Evolutionary conservation across 192 early-diverging fungal genomes (phyloP).

Genomic region (Coemansia sp.): DNA sequence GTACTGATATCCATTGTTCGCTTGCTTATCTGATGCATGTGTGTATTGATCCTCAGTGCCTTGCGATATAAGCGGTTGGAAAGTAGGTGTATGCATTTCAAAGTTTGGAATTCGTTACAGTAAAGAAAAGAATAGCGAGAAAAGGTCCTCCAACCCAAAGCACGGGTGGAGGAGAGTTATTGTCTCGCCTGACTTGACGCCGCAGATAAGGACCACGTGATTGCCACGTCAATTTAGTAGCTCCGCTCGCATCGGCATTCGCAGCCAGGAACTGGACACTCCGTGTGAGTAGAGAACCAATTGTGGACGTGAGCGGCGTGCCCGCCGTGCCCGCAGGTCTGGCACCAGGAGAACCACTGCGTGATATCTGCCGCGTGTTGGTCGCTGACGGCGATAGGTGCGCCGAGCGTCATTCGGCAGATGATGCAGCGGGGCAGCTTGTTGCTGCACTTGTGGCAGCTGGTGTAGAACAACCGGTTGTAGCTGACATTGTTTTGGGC

Average conservation of each 20-base stretch:
- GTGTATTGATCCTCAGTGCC: not conserved
- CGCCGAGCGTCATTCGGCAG: slow-evolving; percentile 51
- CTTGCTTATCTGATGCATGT: not conserved
- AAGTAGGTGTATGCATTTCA: not conserved
- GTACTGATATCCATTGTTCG: slow-evolving; percentile 21
- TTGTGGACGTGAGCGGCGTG: slow-evolving; percentile 86
- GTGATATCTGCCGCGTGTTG: slow-evolving; percentile 58
- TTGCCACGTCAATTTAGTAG: slow-evolving; percentile 5
- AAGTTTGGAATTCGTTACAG: slow-evolving; percentile 1
- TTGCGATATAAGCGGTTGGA: not conserved
- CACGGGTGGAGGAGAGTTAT: not conserved
- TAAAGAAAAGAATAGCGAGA: not conserved
- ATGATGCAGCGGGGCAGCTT: slow-evolving; percentile 50
- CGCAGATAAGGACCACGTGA: slow-evolving; percentile 1
- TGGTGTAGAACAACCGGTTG: slow-evolving; percentile 36
- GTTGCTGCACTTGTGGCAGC: slow-evolving; percentile 41
- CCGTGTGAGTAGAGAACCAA: slow-evolving; percentile 86
- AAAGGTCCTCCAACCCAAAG: not conserved
- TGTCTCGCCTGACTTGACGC: not conserved
- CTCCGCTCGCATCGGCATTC: slow-evolving; percentile 38
- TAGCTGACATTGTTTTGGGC: slow-evolving; percentile 4
- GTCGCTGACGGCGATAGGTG: slow-evolving; percentile 15
- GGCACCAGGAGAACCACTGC: slow-evolving; percentile 99
- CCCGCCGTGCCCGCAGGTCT: slow-evolving; percentile 95
- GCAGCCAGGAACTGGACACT: slow-evolving; percentile 94